Evolutionary conservation across 768 basidiomycete genomes (phyloP).

Genomic region (Tephrocybe sp.): DNA sequence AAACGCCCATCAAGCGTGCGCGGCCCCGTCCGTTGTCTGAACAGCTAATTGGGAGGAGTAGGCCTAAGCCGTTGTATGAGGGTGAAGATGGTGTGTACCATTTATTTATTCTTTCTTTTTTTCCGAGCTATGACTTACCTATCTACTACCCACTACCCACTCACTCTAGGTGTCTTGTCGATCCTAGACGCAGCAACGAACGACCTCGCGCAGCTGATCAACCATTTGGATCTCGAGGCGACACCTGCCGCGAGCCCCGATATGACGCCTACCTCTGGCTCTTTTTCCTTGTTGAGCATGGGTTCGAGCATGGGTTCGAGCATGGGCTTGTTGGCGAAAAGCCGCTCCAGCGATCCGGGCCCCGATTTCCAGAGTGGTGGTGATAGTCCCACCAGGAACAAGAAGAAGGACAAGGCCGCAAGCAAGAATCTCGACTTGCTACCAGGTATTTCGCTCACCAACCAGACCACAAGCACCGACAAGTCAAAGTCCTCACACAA

Average conservation of each 20-base stretch:
- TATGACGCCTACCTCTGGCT: slow-evolving; percentile 29
- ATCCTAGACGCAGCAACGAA: slow-evolving; percentile 79
- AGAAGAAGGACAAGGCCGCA: too few species aligned
- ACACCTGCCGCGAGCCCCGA: slow-evolving; percentile 64
- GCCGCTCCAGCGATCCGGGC: too few species aligned
- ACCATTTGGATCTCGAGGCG: slow-evolving; percentile 76
- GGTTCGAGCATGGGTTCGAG: slow-evolving; percentile 16
- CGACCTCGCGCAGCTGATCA: slow-evolving; percentile 75
- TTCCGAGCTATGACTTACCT: neutral
- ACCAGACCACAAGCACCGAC: too few species aligned
- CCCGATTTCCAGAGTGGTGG: slow-evolving; percentile 24
- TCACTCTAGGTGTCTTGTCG: slow-evolving; percentile 62
- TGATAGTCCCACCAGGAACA: too few species aligned
- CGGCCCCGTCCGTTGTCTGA: slow-evolving; percentile 64
- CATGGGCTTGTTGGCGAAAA: neutral
- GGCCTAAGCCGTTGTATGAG: slow-evolving; percentile 51
- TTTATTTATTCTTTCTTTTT: slow-evolving; percentile 6
- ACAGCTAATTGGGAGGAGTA: slow-evolving; percentile 46
- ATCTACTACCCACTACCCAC: too few species aligned
- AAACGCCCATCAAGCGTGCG: slow-evolving; percentile 43
- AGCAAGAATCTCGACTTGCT: too few species aligned
- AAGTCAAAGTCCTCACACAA: slow-evolving; percentile 25
- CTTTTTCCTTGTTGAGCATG: slow-evolving; percentile 11
- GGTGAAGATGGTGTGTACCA: slow-evolving; percentile 48
- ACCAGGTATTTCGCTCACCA: too few species aligned